phyloP scores from a whole-genome alignment of 139 green algal genomes.

The Micractinium conductrix region DNA sequence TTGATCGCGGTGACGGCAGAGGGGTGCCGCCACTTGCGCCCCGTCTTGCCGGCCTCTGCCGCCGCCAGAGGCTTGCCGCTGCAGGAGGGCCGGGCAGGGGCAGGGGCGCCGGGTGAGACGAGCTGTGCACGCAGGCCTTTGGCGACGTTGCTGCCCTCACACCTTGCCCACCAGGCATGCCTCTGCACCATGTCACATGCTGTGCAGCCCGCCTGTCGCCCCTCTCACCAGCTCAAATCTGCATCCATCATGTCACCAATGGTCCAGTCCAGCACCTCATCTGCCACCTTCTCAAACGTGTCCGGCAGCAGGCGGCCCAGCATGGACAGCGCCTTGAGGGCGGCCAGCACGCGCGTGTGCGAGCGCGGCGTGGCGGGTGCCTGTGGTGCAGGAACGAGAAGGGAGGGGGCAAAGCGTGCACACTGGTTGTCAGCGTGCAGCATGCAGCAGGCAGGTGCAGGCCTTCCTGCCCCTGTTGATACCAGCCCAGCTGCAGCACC shows the following conservation, averaged over 20 bases:
- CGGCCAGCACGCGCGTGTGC: constrained; percentile 22
- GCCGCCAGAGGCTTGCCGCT: constrained; percentile 25
- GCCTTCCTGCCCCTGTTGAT: too few relatives aligned
- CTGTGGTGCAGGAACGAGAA: too few relatives aligned
- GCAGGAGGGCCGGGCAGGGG: neutral
- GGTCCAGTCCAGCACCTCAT: constrained; percentile 45
- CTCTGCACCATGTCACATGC: neutral
- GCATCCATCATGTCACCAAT: constrained; percentile 28
- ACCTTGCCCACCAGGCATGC: neutral
- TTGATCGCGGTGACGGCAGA: constrained; percentile 54
- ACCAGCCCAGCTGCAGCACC: too few relatives aligned
- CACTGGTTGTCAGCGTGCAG: neutral
- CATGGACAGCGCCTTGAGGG: constrained; percentile 52
- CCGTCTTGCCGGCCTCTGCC: neutral
- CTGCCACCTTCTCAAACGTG: constrained; percentile 47
- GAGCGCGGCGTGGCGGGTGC: constrained; percentile 1
- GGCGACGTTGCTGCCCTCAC: neutral
- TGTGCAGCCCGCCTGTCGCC: neutral
- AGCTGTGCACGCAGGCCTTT: neutral
- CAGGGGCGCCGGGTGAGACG: neutral
- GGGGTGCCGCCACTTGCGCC: constrained; percentile 29
- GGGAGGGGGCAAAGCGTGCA: neutral
- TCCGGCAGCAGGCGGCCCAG: constrained; percentile 44
- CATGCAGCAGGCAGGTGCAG: neutral
- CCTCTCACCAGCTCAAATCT: constrained; percentile 38